These are phyloP conservation scores for Taphrina flavorubra DNA, from an alignment of 1,139 yeast genomes.

Conservation along the genomic window DNA sequence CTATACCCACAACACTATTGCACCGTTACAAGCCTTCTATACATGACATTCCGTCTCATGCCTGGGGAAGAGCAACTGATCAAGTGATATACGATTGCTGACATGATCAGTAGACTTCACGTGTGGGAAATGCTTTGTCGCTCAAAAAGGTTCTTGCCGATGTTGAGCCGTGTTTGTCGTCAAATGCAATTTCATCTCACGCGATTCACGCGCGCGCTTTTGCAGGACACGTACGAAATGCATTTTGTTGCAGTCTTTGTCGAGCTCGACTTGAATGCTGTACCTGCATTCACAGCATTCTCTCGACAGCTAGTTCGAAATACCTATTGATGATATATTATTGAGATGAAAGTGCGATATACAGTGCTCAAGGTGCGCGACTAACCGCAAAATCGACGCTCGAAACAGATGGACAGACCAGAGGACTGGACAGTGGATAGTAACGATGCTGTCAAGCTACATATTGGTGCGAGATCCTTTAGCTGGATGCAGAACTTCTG, in stretches of 20 bases:
- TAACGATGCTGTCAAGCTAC: constrained; percentile 11
- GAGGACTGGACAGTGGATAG: constrained; percentile 38
- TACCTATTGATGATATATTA: background rate
- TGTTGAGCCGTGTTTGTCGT: background rate
- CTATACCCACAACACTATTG: no score
- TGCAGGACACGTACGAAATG: background rate
- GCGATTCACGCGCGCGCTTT: background rate
- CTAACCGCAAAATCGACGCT: background rate
- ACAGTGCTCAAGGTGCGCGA: background rate
- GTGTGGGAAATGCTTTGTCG: no score
- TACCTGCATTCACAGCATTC: no score
- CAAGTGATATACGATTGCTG: background rate
- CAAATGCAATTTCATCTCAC: background rate
- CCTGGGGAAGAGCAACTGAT: background rate
- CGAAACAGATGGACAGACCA: constrained; percentile 28
- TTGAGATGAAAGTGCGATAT: no score
- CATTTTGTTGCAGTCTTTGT: no score
- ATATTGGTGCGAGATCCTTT: background rate
- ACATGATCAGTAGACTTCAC: background rate
- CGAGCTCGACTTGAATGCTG: no score
- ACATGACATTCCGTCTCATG: no score
- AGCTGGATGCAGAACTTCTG: fast-evolving
- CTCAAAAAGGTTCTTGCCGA: background rate
- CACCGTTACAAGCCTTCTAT: no score
- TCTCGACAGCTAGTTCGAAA: no score